phyloP scores from a whole-genome alignment of 805 yeast genomes.

The Yamadazyma olivae region DNA sequence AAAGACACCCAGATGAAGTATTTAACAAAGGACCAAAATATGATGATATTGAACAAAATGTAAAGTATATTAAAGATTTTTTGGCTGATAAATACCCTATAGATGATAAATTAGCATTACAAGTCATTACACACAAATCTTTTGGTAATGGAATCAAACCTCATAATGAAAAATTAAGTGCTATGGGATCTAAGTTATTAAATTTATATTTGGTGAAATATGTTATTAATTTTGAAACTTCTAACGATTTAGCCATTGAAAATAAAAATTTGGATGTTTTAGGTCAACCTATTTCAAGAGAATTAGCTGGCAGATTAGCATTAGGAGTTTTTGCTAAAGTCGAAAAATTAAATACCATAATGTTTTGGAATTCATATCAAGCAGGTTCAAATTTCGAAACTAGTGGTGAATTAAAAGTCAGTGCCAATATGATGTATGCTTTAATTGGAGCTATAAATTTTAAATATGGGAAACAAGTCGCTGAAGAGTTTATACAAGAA shows the following conservation, averaged over 20 bases:
- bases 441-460: conserved; percentile 67
- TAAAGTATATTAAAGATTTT: conserved; percentile 47
- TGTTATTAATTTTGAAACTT: conserved; percentile 23
- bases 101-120: conserved; percentile 63
- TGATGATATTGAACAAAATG: conserved; percentile 47
- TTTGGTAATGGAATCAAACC: conserved; percentile 91
- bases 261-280: conserved; percentile 55
- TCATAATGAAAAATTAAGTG: conserved; percentile 79
- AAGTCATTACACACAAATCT: conserved; percentile 88
- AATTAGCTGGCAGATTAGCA: conserved; percentile 47
- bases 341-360: conserved; percentile 45
- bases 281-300: conserved; percentile 54
- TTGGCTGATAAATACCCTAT: conserved; percentile 48
- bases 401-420: conserved; percentile 57
- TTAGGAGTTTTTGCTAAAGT: conserved; percentile 52
- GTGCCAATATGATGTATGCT: conserved; percentile 55
- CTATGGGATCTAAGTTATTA: conserved; percentile 65
- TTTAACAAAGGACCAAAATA: conserved; percentile 43
- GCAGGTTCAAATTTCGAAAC: conserved; percentile 40
- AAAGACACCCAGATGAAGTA: conserved; percentile 63
- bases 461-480: conserved; percentile 56
- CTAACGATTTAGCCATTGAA: conserved; percentile 37
- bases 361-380: conserved; percentile 67
- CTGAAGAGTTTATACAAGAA: conserved; percentile 54
- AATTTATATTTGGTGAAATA: conserved; percentile 47